phyloP scores from a whole-genome alignment of 1,284 basidiomycete genomes.

The Singerocomus inundabilis region DNA sequence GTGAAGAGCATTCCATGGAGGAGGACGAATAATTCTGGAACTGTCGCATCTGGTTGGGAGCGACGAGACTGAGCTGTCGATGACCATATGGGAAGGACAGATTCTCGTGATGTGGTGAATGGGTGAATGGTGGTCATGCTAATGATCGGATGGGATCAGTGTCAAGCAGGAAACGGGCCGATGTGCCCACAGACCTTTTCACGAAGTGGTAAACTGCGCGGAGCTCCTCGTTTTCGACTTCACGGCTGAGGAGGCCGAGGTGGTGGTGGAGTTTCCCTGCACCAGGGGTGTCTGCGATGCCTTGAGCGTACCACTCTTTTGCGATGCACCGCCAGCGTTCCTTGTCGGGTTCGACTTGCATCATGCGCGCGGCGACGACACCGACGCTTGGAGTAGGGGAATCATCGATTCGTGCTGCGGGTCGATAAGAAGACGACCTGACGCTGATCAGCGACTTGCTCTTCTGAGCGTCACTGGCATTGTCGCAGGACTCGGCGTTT shows the following conservation, averaged over 20 bases:
- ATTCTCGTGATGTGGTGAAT: conserved; percentile 84
- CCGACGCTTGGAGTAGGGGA: conserved; percentile 81
- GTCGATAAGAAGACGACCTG: conserved; percentile 50
- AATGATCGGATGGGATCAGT: conserved; percentile 10
- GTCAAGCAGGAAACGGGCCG: not conserved
- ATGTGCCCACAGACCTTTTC: conserved; percentile 69
- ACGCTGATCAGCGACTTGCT: conserved; percentile 31
- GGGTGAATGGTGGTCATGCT: conserved; percentile 91
- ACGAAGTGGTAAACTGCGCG: conserved; percentile 89
- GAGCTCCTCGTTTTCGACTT: conserved; percentile 82
- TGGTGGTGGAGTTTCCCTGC: conserved; percentile 93
- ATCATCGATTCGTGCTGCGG: conserved; percentile 59
- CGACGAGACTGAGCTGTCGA: conserved; percentile 68
- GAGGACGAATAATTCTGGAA: conserved; percentile 84
- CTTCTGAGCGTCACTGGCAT: conserved; percentile 8
- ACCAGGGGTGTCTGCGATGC: conserved; percentile 85
- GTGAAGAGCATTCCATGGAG: conserved; percentile 97
- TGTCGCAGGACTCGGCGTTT: conserved; percentile 31
- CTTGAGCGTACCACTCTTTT: conserved; percentile 89
- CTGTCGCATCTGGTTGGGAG: conserved; percentile 72
- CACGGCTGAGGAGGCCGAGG: conserved; percentile 84
- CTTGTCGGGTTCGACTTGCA: conserved; percentile 89
- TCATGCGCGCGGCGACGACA: conserved; percentile 77
- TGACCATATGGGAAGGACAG: conserved; percentile 84
- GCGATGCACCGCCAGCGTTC: conserved; percentile 92